A percentile compares a stretch with the other conserved stretches of the same genome.
Evolutionary conservation across 2,329 filamentous ascomycete genomes (phyloP).

Genomic region (Alternaria hordeiaustralica): DNA sequence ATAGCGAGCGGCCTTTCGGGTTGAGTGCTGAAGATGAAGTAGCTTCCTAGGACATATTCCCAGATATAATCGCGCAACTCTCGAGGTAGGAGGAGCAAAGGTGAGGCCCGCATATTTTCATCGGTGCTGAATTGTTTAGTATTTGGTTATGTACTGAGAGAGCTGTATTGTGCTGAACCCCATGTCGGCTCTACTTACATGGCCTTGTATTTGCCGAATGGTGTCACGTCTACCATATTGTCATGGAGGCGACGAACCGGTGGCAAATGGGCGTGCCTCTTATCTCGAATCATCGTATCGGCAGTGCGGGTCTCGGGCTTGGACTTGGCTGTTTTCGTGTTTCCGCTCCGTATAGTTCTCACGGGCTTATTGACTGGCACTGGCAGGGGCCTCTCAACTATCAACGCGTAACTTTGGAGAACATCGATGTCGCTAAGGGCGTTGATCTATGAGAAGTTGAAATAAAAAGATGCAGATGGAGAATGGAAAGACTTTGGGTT

Average conservation of each 20-base stretch:
- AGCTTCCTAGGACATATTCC: background rate
- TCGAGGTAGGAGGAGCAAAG: background rate
- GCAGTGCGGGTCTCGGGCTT: background rate
- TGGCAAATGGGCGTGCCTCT: background rate
- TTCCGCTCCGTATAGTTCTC: background rate
- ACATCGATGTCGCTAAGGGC: background rate
- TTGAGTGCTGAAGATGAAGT: background rate
- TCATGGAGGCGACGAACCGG: background rate
- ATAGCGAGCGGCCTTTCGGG: background rate
- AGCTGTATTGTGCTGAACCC: background rate
- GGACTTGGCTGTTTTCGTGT: background rate
- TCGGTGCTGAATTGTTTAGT: background rate
- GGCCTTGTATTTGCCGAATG: background rate
- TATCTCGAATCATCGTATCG: background rate
- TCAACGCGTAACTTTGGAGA: background rate
- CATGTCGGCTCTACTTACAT: background rate
- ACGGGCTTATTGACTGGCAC: background rate
- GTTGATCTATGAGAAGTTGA: background rate
- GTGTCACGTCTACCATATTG: background rate
- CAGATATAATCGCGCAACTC: background rate
- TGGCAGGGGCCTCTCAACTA: background rate
- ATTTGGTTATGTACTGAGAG: background rate
- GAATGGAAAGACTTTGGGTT: background rate
- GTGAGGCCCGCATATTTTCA: background rate
- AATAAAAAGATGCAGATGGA: background rate